Evolutionary conservation across 345 rosid species (phyloP), one percentile per base, ranked within the genome.

Genomic region (Acer negundo): DNA sequence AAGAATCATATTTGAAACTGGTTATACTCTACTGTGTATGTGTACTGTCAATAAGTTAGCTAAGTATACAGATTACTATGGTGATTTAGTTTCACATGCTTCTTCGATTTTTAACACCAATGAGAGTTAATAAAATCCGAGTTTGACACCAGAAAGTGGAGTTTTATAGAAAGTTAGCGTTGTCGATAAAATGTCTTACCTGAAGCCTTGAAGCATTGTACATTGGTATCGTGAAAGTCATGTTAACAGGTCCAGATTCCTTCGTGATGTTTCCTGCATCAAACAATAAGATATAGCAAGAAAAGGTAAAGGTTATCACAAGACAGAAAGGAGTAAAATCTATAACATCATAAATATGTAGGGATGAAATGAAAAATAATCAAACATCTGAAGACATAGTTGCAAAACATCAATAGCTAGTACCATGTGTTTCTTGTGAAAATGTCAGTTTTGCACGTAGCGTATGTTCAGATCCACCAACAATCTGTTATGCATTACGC

Each of bases 181-280:
- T 23, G 56, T 23, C 13, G 42, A 40, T 31, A 78, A 1, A 23
- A 79, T 23, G 22, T 68, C 84, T 80, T 87, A 92, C 99, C 97
- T 96, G 99, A 76, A 94, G 95, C 77, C 85, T 87, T 28, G 99
- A 96, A 77, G 82, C 92, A 85, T 94, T 96, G 86, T 92, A 90
- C 99, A 94, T 96, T 0, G 99, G 99, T 82, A 96, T 94, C 6
- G 94, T 91, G 87, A 96, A 96, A 23, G 91, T 96, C 98, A 94
- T 91, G 90, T 94, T 94, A 55, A 96, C 97, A 2, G 99, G 98
- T 79, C 99, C 99, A 81, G 91, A 89, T 88, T 96, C 99, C 84
- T 94, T 94, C 4, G 95, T 88, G 74, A 96, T 87, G 86, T 96
- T 96, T 73, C 97, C 99, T 96, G 89, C 15, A 77, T 72, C 35